Percentiles rank a stretch among this genome's conserved stretches.
These are phyloP conservation scores for Orbilia brochopaga DNA, from an alignment of 2,329 filamentous ascomycete species.

Conservation along the genomic window DNA sequence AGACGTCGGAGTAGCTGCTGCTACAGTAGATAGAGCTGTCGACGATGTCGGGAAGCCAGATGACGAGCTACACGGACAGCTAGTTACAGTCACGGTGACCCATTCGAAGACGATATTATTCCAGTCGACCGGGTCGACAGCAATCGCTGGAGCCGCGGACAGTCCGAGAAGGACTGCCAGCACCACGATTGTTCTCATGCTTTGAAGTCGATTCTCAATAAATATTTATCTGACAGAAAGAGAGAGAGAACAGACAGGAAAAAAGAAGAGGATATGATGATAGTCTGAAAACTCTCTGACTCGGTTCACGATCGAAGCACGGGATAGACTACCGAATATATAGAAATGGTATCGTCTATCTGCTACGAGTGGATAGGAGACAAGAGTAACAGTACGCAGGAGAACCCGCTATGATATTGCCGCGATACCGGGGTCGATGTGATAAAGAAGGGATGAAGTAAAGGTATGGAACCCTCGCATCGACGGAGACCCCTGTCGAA, in stretches of 20 bases:
- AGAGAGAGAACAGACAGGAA: neutral
- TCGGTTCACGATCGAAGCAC: neutral
- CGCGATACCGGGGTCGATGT: slow-evolving; percentile 22
- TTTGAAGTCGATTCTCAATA: neutral
- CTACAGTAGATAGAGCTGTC: neutral
- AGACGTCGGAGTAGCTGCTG: no score
- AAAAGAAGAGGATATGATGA: neutral
- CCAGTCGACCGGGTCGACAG: slow-evolving; percentile 35
- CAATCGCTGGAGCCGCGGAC: slow-evolving; percentile 11
- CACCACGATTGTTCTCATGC: slow-evolving; percentile 21
- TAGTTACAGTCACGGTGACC: slow-evolving; percentile 35
- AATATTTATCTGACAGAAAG: neutral
- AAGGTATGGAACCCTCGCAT: slow-evolving; percentile 13
- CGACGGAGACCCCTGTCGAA: slow-evolving; percentile 4
- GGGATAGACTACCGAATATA: neutral
- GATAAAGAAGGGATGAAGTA: slow-evolving; percentile 12
- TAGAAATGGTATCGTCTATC: neutral
- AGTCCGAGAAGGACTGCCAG: slow-evolving; percentile 28
- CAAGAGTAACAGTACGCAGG: neutral
- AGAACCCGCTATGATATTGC: slow-evolving; percentile 1
- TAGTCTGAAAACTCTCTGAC: neutral
- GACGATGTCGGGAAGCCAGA: neutral
- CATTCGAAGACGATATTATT: slow-evolving; percentile 39
- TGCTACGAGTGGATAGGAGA: neutral
- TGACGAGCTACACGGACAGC: slow-evolving; percentile 4